phyloP scores from a whole-genome alignment of 78 protist genomes.

The Dictyostelium capitatum region DNA sequence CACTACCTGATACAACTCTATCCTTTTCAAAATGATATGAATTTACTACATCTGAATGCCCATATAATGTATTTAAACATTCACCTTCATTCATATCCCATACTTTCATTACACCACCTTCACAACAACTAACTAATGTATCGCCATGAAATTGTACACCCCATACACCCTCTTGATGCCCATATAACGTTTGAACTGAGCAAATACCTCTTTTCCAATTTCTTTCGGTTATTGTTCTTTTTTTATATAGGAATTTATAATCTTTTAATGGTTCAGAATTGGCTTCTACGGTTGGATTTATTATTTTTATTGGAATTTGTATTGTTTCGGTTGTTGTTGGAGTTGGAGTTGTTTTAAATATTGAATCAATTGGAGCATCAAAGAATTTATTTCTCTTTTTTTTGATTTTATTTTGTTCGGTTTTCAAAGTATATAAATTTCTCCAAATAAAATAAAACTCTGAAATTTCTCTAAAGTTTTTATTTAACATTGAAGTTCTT shows the following conservation, averaged over 20 bases:
- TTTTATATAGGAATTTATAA: conserved; percentile 32
- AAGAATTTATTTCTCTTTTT: conserved; percentile 32
- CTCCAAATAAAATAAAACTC: conserved; percentile 37
- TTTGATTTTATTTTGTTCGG: background rate
- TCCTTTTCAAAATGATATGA: conserved; percentile 75
- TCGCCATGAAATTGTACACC: conserved; percentile 80
- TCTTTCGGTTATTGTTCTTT: conserved; percentile 32
- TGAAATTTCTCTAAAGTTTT: conserved; percentile 24
- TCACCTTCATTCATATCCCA: conserved; percentile 77
- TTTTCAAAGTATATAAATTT: background rate
- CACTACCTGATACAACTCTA: conserved; percentile 49
- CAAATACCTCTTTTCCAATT: conserved; percentile 69
- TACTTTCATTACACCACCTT: conserved; percentile 65
- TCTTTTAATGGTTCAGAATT: conserved; percentile 16
- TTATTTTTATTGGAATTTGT: background rate
- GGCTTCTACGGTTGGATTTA: too few relatives aligned
- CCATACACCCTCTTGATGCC: conserved; percentile 78
- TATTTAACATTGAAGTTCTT: conserved; percentile 8
- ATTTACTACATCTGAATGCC: conserved; percentile 61
- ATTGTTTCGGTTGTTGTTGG: background rate
- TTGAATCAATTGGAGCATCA: conserved; percentile 3
- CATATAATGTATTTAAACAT: conserved; percentile 53
- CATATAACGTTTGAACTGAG: conserved; percentile 81
- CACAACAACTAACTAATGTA: conserved; percentile 48
- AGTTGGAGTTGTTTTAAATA: background rate